Evolutionary conservation across 1,139 yeast species (phyloP).

Genomic region (Meyerozyma carpophila): DNA sequence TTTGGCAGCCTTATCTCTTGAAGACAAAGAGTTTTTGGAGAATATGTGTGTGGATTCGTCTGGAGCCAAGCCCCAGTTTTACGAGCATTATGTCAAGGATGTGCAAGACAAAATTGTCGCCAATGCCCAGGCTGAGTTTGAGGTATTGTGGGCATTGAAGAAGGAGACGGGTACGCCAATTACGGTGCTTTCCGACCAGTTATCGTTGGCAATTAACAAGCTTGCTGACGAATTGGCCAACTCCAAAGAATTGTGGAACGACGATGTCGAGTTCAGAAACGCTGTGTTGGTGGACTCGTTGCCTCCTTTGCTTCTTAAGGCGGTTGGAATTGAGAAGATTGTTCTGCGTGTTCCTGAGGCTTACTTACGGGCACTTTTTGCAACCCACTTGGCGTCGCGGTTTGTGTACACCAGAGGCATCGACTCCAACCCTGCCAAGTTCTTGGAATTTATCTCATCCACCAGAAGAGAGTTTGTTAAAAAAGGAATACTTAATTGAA

Average conservation of each 20-base stretch:
- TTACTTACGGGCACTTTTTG: constrained; percentile 84
- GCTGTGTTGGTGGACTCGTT: constrained; percentile 72
- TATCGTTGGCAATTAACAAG: constrained; percentile 82
- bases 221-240: constrained; percentile 83
- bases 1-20: constrained; percentile 87
- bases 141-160: constrained; percentile 78
- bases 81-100: constrained; percentile 73
- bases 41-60: constrained; percentile 68
- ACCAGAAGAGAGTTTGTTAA: constrained; percentile 35
- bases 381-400: constrained; percentile 82
- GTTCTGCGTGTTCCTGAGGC: constrained; percentile 79
- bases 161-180: constrained; percentile 63
- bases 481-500: constrained; percentile 16
- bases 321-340: constrained; percentile 72
- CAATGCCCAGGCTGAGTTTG: constrained; percentile 83
- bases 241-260: constrained; percentile 80
- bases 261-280: constrained; percentile 72
- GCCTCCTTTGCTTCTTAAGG: constrained; percentile 66
- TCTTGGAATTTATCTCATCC: constrained; percentile 64
- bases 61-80: constrained; percentile 62
- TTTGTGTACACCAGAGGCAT: constrained; percentile 86
- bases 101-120: constrained; percentile 71
- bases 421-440: constrained; percentile 76
- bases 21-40: constrained; percentile 71
- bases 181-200: constrained; percentile 76